Evolutionary conservation across 768 basidiomycete species (phyloP), one percentile per base, ranked within the genome.

Genomic region (Hygrophoropsis aurantiaca): DNA sequence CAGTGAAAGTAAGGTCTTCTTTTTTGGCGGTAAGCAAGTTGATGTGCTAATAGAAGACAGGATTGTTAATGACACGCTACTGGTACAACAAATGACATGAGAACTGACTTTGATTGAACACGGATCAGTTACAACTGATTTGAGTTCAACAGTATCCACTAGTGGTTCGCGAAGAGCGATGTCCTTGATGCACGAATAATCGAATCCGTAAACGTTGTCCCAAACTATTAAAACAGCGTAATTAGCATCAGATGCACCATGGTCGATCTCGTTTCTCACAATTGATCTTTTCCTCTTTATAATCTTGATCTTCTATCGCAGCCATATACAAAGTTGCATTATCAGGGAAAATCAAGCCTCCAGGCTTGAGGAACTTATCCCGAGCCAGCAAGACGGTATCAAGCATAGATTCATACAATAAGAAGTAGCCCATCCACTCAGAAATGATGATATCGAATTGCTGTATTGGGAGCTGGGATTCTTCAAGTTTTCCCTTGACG

Each of bases 371-470:
- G 74, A 97, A 98, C 69, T 90, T 91, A 78, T 99, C 97, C 48
- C 97, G 83, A 6, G 97, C 97, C 39, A 94, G 78, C 35, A 99
- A 82, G 46, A 99, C 97, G 20, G 94, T 97, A 72, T 99, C 95
- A 56, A 98, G 84, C 97, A 99, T 98, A 61, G 93, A 94, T 68
- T 98, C 97, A 74, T 98, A 98, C 26, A 99, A 82, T 41, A 98
- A 76, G 80, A 98, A 97, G 73, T 99, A 99, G 35, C 97, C 97
- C 97, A 99, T 99, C 97, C 95, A 99, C 68, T 99, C 97, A 51
- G 94, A 97, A 64, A 99, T 90, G 72, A 99, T 97, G 71, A 99
- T 97, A 67, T 99, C 97, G 64, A 93, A 97, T 67, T 94, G 74
- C 52, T 89, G 72, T 61, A 95, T 82, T 11, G 95, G 95, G 35